Percentiles rank a stretch among this genome's conserved stretches.
Evolutionary conservation across 2,329 filamentous ascomycete species (phyloP).

Genomic region (Tolypocladium cylindrosporum): DNA sequence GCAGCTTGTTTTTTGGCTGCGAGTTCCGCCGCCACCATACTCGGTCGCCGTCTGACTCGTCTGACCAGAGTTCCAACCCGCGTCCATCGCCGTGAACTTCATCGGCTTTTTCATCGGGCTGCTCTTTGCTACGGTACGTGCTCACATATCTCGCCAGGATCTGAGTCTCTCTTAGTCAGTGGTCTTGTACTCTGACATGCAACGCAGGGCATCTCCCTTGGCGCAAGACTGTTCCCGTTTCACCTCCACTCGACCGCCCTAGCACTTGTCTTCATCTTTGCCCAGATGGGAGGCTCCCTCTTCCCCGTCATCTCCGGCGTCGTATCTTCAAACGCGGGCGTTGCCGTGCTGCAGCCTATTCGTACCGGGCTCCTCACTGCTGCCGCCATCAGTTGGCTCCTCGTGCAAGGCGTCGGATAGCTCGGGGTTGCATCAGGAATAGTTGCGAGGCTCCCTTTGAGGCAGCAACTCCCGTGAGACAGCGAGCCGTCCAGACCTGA

Average conservation of each 20-base stretch:
- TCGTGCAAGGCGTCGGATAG: slow-evolving; percentile 25
- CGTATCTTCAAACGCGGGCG: slow-evolving; percentile 33
- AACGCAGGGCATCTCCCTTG: slow-evolving; percentile 40
- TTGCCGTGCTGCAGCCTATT: slow-evolving; percentile 40
- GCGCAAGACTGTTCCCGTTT: slow-evolving; percentile 37
- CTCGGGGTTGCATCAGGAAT: slow-evolving; percentile 23
- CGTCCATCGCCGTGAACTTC: slow-evolving; percentile 42
- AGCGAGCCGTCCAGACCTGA: too few relatives aligned
- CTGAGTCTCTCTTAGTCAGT: neutral
- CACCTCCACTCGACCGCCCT: slow-evolving; percentile 11
- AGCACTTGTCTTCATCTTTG: slow-evolving; percentile 45
- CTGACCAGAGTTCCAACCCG: slow-evolving; percentile 28
- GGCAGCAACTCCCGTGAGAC: too few relatives aligned
- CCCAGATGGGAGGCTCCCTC: slow-evolving; percentile 43
- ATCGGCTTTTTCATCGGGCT: slow-evolving; percentile 49
- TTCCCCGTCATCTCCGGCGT: slow-evolving; percentile 47
- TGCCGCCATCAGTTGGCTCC: slow-evolving; percentile 35
- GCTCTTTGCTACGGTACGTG: slow-evolving; percentile 43
- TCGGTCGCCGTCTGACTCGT: neutral
- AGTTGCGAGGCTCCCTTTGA: neutral
- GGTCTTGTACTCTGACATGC: too few relatives aligned
- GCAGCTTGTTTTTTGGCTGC: slow-evolving; percentile 52
- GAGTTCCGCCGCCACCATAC: slow-evolving; percentile 8
- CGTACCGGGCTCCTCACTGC: slow-evolving; percentile 35
- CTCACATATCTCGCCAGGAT: neutral